Base-by-base conservation (phyloP, 768 basidiomycete genomes). In the Termitomyces eurrhizus region DNA sequence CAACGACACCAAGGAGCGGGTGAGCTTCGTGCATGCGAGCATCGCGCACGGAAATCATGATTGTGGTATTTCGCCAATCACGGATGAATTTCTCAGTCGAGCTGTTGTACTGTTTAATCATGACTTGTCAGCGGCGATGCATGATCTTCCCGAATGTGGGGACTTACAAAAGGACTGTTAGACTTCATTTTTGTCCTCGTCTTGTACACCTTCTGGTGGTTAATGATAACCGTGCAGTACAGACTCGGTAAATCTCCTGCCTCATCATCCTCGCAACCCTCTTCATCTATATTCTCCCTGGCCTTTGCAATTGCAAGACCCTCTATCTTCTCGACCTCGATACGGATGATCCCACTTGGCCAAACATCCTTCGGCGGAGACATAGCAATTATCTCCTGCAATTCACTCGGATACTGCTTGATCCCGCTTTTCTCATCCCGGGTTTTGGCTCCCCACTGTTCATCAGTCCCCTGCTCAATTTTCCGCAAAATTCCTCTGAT, bases 1-100 rank as follows among this genome's bases (percentile, higher is more conserved):
- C 79, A 65, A 90, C 82, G 41, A 91, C 82, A 33, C 91, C 90
- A 33, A 92, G 78, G 54, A 92, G 80, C 1, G 88, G 86, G 67
- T 91, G 83, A 49, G 74, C 70, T 72, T 88, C 86, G 55, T 86
- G 81, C 35, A 82, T 66, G 39, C 81, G 76, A 2, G 77, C 74
- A 65, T 90, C 89, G 37, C 85, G 81, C 16, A 90, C 85, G 16
- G 87, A 81, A 33, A 92, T 81, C 12, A 87, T 77, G 45, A 90
- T 78, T 16, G 83, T 80, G 3, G 88, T 77, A 11, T 75, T 77
- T 8, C 73, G 72, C 83, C 84, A 90, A 65, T 89, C 83, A 4
- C 83, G 77, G 33, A 90, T 75, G 70, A 89, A 89, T 35, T 81
- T 77, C 70, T 93, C 91, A 1, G 86, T 88, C 0, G 84, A 81